These are phyloP conservation scores for Talaromyces thailandensis DNA, from an alignment of 495 filamentous ascomycete species.

Conservation along the genomic window DNA sequence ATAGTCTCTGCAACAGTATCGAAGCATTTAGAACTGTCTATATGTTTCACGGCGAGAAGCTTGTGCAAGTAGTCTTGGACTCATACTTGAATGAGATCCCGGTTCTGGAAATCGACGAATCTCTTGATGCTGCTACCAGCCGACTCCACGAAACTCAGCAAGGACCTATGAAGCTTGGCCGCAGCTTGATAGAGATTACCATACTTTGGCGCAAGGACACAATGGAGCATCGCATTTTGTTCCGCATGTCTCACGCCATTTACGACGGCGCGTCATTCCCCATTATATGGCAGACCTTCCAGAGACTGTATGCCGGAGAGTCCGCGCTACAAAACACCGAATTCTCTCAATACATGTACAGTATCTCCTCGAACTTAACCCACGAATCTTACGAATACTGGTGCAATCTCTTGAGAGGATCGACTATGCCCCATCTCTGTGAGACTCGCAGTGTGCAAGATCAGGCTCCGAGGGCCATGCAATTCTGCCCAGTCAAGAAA, in stretches of 20 bases:
- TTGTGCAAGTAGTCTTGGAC: conserved; percentile 42
- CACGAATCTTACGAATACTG: conserved; percentile 7
- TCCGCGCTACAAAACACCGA: conserved; percentile 18
- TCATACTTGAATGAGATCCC: conserved; percentile 23
- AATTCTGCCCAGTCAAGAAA: conserved; percentile 3
- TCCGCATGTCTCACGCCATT: conserved; percentile 53
- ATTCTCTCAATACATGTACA: conserved; percentile 38
- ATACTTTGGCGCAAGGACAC: conserved; percentile 27
- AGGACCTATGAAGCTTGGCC: conserved; percentile 34
- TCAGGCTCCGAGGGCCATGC: conserved; percentile 3
- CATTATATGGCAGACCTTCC: conserved; percentile 33
- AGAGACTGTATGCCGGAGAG: conserved; percentile 26
- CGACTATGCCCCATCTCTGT: conserved; percentile 8
- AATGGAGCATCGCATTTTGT: conserved; percentile 30
- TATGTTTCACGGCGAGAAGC: conserved; percentile 25
- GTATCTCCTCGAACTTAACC: background rate
- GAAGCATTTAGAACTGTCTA: conserved; percentile 55
- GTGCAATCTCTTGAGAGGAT: conserved; percentile 6
- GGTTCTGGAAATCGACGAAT: conserved; percentile 34
- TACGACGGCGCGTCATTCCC: conserved; percentile 55
- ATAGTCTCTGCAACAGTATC: conserved; percentile 23
- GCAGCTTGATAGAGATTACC: conserved; percentile 42
- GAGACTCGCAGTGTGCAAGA: conserved; percentile 6
- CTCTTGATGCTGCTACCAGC: conserved; percentile 24
- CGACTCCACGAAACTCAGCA: conserved; percentile 23